Base-by-base conservation (phyloP, 2,329 filamentous ascomycete genomes). In the Beauveria sp. region DNA sequence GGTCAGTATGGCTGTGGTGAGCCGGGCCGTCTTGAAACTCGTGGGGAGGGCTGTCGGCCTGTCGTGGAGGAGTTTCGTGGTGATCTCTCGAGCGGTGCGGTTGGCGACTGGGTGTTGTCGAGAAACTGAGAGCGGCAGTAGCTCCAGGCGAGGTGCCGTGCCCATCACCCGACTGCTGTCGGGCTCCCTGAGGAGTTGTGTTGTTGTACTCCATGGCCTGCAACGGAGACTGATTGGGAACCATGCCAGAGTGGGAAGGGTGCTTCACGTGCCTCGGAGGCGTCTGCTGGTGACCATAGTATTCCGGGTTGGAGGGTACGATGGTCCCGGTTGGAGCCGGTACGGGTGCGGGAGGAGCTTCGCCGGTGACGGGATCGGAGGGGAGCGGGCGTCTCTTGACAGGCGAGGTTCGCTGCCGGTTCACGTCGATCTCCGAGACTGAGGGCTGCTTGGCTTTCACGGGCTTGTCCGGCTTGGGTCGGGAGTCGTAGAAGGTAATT, bases 401-500 rank as follows among this genome's bases (percentile, higher is more conserved):
- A 51, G 85, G 81, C 28, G 84, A 81, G 66, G 81, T 78, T 66
- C 83, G 63, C 78, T 81, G 73, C 60, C 73, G 71, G 58, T 22
- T 16, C 30, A 51, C n/a, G 63, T 74, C 77, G 62, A 71, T 69
- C 53, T 75, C 74, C 6, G 75, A 65, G 24, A 71, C 64, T 54
- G 73, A 67, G 47, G 74, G 71, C 38, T 72, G 71, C 68, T 76
- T 84, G 62, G 81, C 76, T 70, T 84, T 87, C 63, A 84, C 81
- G 8, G 81, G 77, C 75, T 89, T 92, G 63, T 96, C 91, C 14
- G 83, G 82, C 75, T 95, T 95, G 22, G 91, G 89, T 28, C 93
- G 84, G 61, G 83, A 87, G 73, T 99, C 95, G 78, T 98, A 99
- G 77, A 89, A 99, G 47, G 95, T 99, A 75, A 97, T 87, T 76